Percentiles rank a stretch among this genome's conserved stretches.
phyloP scores from a whole-genome alignment of 2,329 filamentous ascomycete genomes.

The Eutypella sp. region DNA sequence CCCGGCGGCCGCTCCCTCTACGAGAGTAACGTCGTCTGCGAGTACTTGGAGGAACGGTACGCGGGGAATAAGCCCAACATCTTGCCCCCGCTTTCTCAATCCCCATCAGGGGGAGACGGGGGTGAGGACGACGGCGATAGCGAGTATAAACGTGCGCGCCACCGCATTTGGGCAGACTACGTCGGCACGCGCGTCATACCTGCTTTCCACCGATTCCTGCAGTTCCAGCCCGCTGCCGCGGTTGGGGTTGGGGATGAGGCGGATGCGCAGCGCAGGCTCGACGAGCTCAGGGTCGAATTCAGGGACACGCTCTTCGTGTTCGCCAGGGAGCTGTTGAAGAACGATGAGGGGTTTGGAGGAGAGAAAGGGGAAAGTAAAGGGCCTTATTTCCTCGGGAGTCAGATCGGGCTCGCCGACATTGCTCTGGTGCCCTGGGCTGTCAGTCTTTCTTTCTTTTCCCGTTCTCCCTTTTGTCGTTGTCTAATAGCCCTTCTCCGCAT shows the following conservation, averaged over 20 bases:
- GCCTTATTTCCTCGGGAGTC: conserved; percentile 48
- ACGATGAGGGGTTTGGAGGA: not conserved
- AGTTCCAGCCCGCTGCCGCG: conserved; percentile 20
- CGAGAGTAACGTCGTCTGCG: conserved; percentile 51
- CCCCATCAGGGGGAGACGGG: not conserved
- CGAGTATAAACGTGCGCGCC: conserved; percentile 45
- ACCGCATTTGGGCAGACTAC: conserved; percentile 54
- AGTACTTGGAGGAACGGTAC: conserved; percentile 57
- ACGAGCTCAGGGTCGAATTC: conserved; percentile 42
- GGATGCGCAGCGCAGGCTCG: conserved; percentile 15
- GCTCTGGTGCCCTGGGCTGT: conserved; percentile 51
- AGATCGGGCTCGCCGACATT: conserved; percentile 48
- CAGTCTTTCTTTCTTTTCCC: not conserved
- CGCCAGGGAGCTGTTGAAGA: conserved; percentile 40
- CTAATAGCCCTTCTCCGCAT: not conserved
- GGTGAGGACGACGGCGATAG: conserved; percentile 23
- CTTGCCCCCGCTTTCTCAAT: conserved; percentile 27
- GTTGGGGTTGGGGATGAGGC: conserved; percentile 7
- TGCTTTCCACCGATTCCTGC: conserved; percentile 41
- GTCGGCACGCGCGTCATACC: conserved; percentile 51
- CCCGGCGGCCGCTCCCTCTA: conserved; percentile 42
- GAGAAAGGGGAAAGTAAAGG: conserved; percentile 27
- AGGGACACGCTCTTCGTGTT: conserved; percentile 46
- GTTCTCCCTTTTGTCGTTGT: not conserved
- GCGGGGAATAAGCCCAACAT: conserved; percentile 35